Conservation (phyloP, 345 rosid genomes). For the Corchorus capsularis region DNA sequence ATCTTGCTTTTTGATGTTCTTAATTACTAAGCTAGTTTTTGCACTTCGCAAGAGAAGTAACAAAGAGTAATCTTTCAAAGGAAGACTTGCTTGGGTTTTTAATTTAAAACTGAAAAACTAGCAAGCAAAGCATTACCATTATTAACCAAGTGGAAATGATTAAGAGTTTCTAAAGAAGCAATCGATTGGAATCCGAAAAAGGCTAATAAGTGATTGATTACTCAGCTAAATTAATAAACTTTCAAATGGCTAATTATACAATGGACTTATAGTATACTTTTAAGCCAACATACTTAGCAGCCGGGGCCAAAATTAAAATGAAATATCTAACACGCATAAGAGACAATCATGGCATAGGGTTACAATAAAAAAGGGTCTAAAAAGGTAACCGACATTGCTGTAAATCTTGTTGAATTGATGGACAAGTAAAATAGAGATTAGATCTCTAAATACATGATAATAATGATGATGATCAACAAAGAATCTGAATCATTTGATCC, state of each 20-base stretch:
- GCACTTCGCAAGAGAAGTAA: not conserved
- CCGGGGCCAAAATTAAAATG: not conserved
- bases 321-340: not conserved
- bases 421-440: slow-evolving; percentile 12
- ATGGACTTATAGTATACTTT: not conserved
- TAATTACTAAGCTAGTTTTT: not conserved
- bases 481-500: slow-evolving; percentile 16
- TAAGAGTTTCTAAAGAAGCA: not conserved
- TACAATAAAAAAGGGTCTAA: not conserved
- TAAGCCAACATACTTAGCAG: not conserved
- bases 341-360: not conserved
- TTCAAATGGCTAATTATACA: not conserved
- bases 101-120: not conserved
- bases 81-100: not conserved
- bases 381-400: slow-evolving; percentile 20
- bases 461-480: not conserved
- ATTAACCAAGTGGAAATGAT: not conserved
- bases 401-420: slow-evolving; percentile 2
- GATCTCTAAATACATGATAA: slow-evolving; percentile 7
- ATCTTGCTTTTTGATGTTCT: not conserved
- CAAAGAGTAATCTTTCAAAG: not conserved
- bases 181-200: not conserved
- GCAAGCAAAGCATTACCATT: not conserved
- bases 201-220: not conserved
- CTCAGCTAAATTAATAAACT: not conserved